Evolutionary conservation across 805 yeast genomes (phyloP), one percentile per base, ranked within the genome.

Genomic region (Millerago galiae): DNA sequence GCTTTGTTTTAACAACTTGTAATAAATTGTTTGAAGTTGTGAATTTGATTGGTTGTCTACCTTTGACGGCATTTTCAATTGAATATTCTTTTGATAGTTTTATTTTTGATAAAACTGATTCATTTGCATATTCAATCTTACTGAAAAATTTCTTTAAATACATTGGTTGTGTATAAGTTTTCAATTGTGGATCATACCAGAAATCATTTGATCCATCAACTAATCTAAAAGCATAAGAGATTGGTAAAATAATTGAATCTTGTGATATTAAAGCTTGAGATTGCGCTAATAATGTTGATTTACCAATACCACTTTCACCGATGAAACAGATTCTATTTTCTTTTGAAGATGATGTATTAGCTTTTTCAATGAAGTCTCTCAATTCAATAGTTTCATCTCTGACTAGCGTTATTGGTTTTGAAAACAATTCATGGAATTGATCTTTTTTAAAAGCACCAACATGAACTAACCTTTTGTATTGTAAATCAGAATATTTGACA

Each of bases 221-320:
- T 17, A 86, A 68, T 26, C 67, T 62, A 31, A 70, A 74, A 1
- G 88, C 79, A 47, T 77, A 66, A 25, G 88, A 77, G 14, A 88
- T 61, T 38, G 84, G 86, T 36, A 89, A 53, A 5, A 86, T 63
- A 13, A 82, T 67, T 24, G 72, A 61, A 14, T 67, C 60, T 27
- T 59, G 57, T 9, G 64, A 57, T 3, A 79, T 72, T 37, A 84
- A 61, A 0, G 83, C 77, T 34, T 82, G 82, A 2, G 81, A 68
- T 60, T 89, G 96, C 0, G 90, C 61, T 37, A 89, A 53, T 31
- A 81, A 55, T 0, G 87, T 76, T 3, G 91, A 75, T 66, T 89
- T 90, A 8, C 97, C 97, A 10, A 75, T 71, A 38, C 96, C 96
- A 35, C 75, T 63, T 42, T 74, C 80, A 34, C 95, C 95, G 16